Percentiles rank a stretch among this genome's conserved stretches.
Evolutionary conservation across 2,329 filamentous ascomycete species (phyloP).

Genomic region (Aspergillus flavus): DNA sequence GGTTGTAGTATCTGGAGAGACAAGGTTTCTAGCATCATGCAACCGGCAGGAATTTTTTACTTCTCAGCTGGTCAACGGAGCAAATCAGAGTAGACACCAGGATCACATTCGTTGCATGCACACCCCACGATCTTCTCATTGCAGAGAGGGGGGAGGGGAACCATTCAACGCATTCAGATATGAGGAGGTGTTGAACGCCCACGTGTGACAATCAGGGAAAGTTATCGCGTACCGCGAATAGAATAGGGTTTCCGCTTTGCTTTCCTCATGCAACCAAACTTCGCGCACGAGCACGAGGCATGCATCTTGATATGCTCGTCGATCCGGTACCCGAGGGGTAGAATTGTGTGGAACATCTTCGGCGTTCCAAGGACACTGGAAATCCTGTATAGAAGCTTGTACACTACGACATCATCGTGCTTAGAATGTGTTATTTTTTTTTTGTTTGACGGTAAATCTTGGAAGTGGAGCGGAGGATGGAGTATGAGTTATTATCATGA

Average conservation of each 20-base stretch:
- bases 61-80: not conserved
- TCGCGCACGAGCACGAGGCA: conserved; percentile 18
- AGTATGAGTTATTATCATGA: not conserved
- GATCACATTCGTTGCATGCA: conserved; percentile 1
- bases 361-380: not conserved
- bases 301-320: conserved; percentile 18
- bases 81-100: not conserved
- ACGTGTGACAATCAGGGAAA: conserved; percentile 19
- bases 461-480: not conserved
- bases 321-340: conserved; percentile 7
- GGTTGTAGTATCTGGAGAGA: not conserved
- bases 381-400: not conserved
- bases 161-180: conserved; percentile 5
- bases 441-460: not conserved
- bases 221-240: conserved; percentile 20
- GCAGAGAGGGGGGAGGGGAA: not conserved
- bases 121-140: conserved; percentile 1
- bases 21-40: not conserved
- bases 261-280: conserved; percentile 6
- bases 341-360: conserved; percentile 12
- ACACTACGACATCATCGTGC: not conserved
- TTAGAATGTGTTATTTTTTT: not conserved
- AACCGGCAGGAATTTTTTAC: not conserved
- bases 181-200: conserved; percentile 11
- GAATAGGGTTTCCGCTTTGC: conserved; percentile 9